Evolutionary conservation across 495 filamentous ascomycete species (phyloP), one percentile per base, ranked within the genome.

Genomic region (Neurospora tetrasperma): DNA sequence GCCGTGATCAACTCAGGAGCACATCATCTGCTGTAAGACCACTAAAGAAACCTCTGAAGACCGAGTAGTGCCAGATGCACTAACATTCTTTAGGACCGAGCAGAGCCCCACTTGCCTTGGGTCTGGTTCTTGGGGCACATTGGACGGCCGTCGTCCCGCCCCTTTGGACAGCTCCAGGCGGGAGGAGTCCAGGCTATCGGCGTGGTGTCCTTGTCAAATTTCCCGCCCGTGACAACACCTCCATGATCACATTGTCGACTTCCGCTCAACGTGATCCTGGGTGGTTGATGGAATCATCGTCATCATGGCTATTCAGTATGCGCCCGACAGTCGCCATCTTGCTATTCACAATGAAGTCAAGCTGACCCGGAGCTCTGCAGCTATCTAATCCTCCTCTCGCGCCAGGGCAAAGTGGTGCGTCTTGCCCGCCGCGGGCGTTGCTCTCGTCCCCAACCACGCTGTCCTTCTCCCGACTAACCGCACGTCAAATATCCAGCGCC

Each of bases 321-420:
- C 69, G 54, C 46, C 42, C 42, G 4, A 42, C 71, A 8, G 12
- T 18, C 59, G 5, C 38, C 12, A 72, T 59, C 20, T 69, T 6
- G n/a, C 46, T 62, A 18, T n/a, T 23, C 43, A 27, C 18, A 5
- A 59, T 35, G 11, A 39, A 12, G 9, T 44, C 35, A 42, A 4
- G 62, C 74, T 77, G 74, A 80, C 73, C 73, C 35, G 73, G 4
- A 69, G 69, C 48, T 38, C 40, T 43, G 73, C 78, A 99, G 96
- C 85, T 99, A 98, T 81, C 83, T 99, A 73, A 99, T 99, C 83
- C 89, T 98, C 75, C 91, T 98, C 73, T 98, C 95, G 73, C 89
- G 96, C 76, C 96, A 98, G 86, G 96, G 96, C 81, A 99, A 99
- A 92, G 96, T 99, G 85, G 96, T 99, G 84, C 71, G 92, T 82